phyloP scores from a whole-genome alignment of 2,329 filamentous ascomycete genomes.

The Alternaria sp. region DNA sequence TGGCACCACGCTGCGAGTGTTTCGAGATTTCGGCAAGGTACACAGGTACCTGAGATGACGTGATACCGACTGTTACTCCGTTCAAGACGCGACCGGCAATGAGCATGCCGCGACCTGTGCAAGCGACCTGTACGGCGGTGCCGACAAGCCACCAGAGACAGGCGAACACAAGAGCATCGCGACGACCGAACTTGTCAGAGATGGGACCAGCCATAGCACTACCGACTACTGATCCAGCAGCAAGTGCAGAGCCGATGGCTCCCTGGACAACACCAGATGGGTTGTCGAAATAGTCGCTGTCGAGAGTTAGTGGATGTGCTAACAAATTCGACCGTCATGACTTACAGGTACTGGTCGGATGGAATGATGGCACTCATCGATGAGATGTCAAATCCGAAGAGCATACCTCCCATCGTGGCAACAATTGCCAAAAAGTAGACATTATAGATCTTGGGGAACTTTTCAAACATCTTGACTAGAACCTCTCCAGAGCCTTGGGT shows the following conservation, averaged over 20 bases:
- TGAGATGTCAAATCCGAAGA: constrained; percentile 83
- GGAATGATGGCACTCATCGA: constrained; percentile 68
- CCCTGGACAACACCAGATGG: constrained; percentile 60
- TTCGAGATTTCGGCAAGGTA: constrained; percentile 75
- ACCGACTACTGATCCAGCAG: constrained; percentile 74
- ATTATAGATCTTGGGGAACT: constrained; percentile 63
- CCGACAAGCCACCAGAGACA: constrained; percentile 66
- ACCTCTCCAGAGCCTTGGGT: constrained; percentile 19
- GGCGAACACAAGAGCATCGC: constrained; percentile 63
- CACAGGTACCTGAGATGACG: constrained; percentile 73
- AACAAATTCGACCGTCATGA: background rate
- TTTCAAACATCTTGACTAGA: constrained; percentile 41
- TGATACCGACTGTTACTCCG: constrained; percentile 77
- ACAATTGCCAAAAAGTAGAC: constrained; percentile 67
- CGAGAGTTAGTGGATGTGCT: background rate
- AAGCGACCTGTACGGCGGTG: constrained; percentile 68
- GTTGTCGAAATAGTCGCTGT: constrained; percentile 59
- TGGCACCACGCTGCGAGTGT: constrained; percentile 66
- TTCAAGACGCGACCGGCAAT: constrained; percentile 76
- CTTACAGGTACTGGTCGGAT: constrained; percentile 28
- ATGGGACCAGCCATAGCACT: constrained; percentile 67
- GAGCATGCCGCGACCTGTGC: constrained; percentile 75
- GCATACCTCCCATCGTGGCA: constrained; percentile 69
- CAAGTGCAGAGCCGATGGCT: constrained; percentile 66
- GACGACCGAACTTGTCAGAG: constrained; percentile 66